Evolutionary conservation across 169 alveolate species (phyloP), one percentile per base, ranked within the genome.

Genomic region (Amoebophrya sp.): DNA sequence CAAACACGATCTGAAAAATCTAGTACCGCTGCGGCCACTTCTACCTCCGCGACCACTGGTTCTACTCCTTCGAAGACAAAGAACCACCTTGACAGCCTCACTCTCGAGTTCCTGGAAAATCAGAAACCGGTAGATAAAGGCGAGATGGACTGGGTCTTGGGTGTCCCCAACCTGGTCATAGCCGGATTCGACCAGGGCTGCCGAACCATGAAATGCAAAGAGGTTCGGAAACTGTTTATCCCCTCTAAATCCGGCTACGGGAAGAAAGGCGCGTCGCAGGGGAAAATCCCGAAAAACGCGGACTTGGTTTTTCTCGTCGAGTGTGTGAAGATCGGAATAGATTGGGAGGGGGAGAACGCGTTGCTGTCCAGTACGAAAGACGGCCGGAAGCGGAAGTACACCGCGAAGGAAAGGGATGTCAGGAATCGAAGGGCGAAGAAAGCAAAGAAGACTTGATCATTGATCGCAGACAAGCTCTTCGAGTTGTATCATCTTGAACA

Each of bases 261-360:
- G 35, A 66, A 66, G 18, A 66, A 66, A n/a, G 83, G 83, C 1
- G 83, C 83, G 29, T 2, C 83, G 83, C 2, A 12, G 23, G 83
- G 83, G 18, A 66, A 66, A n/a, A 66, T 66, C 32, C 83, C 83
- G 35, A 66, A 66, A 66, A 66, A 66, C 83, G 83, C 83, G 83
- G 83, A 66, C 35, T 25, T 66, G 35, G 35, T 66, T 7, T 66
- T 66, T n/a, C 35, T 66, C 32, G 83, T 25, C 32, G 38, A n/a
- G 35, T 18, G 1, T 0, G 83, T 25, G 35, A 66, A 66, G 35
- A 25, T 66, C 35, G 83, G 83, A 2, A 66, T 66, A 66, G 83
- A 66, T 25, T 66, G 83, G 83, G 83, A 66, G 10, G 83, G 83
- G 10, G 83, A 66, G 35, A 66, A 66, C 35, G 18, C 1, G 32